phyloP scores from a whole-genome alignment of 805 yeast species.

The Phaffomyces antillensis region DNA sequence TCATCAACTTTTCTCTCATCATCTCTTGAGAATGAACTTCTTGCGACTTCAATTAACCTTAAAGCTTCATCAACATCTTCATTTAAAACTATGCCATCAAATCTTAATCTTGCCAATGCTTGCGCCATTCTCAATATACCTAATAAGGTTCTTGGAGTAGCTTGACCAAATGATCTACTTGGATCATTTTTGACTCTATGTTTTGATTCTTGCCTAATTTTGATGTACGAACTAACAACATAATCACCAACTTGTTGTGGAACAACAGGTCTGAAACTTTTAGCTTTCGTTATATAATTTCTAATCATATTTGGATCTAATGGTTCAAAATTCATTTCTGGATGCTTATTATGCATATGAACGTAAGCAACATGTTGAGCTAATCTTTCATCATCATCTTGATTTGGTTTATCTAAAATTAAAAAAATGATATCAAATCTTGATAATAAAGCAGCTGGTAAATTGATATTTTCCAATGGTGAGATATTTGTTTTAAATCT shows the following conservation, averaged over 20 bases:
- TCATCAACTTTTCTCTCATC: slow-evolving; percentile 51
- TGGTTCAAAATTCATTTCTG: slow-evolving; percentile 68
- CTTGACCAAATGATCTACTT: slow-evolving; percentile 75
- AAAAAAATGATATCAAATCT: slow-evolving; percentile 89
- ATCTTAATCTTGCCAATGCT: slow-evolving; percentile 86
- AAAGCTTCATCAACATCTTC: slow-evolving; percentile 95
- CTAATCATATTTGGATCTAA: slow-evolving; percentile 74
- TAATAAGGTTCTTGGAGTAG: slow-evolving; percentile 90
- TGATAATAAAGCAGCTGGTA: slow-evolving; percentile 93
- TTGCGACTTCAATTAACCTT: slow-evolving; percentile 79
- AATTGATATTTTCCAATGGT: slow-evolving; percentile 90
- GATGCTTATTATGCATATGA: slow-evolving; percentile 88
- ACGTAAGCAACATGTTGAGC: slow-evolving; percentile 95
- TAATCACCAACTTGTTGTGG: slow-evolving; percentile 80
- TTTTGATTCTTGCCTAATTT: slow-evolving; percentile 87
- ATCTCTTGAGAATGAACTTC: slow-evolving; percentile 58
- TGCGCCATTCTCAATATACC: slow-evolving; percentile 91
- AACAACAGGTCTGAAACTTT: slow-evolving; percentile 77
- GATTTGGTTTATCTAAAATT: slow-evolving; percentile 75
- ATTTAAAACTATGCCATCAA: slow-evolving; percentile 58
- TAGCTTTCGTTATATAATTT: slow-evolving; percentile 81
- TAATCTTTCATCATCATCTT: slow-evolving; percentile 74
- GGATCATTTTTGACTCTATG: slow-evolving; percentile 59
- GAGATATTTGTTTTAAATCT: slow-evolving; percentile 85
- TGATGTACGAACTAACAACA: slow-evolving; percentile 79